Base-by-base conservation (phyloP, 805 yeast genomes). In the Kurtzmaniella cleridarum region DNA sequence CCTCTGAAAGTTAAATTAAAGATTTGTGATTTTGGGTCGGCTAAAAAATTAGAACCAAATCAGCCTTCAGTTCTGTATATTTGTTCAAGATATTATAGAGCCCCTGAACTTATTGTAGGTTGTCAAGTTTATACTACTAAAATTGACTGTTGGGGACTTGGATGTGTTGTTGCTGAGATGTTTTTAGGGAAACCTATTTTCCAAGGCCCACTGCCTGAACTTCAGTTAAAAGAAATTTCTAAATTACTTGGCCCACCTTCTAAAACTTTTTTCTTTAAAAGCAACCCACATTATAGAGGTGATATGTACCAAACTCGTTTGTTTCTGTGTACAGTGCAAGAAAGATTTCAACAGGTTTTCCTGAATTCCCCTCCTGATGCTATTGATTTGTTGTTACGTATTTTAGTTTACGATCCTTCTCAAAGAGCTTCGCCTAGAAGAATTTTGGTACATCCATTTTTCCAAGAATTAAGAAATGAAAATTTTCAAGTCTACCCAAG, bases 81-180 rank as follows among this genome's bases (percentile, higher is more conserved):
- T 42, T 95, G 97, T 62, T 88, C 96, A 17, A 79, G 98, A 53
- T 93, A 89, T 61, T 90, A 90, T 63, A 76, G 97, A 50, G 95
- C 98, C 1, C 99, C 99, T 0, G 99, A 93, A 61, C 74, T 93
- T 43, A 85, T 93, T 55, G 80, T 93, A 40, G 98, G 98, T 2
- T 84, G 89, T 50, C 78, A 90, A 42, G 75, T 81, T 29, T 93
- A 93, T 60, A 79, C 95, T 3, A 82, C 95, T 2, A 86, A 89
- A 54, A 91, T 93, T 42, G 99, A 93, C 60, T 84, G 90, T 53
- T 93, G 99, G 99, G 96, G 97, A 13, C 69, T 91, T 43, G 99
- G 98, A 1, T 91, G 98, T 67, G 96, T 93, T 27, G 66, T 93
- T 43, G 96, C 97, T 11, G 98, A 93, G 63, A 81, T 93, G 86